Evolutionary conservation across 805 yeast genomes (phyloP), one percentile per base, ranked within the genome.

Genomic region (Ogataea zsoltii): DNA sequence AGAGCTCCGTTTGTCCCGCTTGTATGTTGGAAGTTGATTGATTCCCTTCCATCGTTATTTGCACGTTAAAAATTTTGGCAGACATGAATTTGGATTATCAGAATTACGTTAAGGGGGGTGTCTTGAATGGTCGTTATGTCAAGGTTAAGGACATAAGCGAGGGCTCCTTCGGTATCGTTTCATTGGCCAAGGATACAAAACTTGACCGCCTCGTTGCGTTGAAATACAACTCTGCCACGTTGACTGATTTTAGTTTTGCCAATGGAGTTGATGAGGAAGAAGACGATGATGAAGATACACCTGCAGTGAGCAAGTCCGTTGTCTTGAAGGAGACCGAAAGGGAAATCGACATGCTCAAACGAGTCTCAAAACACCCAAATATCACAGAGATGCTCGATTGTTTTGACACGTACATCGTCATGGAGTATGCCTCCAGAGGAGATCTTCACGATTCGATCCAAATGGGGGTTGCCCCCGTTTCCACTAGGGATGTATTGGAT

Each of bases 91-190:
- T 57, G 21, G 60, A 58, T 35, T 66, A 65, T 50, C 51, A 56
- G 26, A 42, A 51, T 21, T 67, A 65, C 43, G 53, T 58, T 15
- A 50, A 60, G 15, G 72, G 71, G n/a, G 65, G 58, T 15, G 71
- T 85, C 36, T 70, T 88, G 45, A 76, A 82, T 48, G 72, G 72
- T 44, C 72, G 86, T 45, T 92, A 89, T 68, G 69, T 71, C 46
- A 83, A 83, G 55, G 73, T 89, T 17, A 81, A 79, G 46, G 88
- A 83, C 60, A 79, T 92, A 48, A 88, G 91, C 60, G 91, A 88
- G 64, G 98, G 98, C 25, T 88, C 97, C 0, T 92, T 88, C 65
- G 98, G 98, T 41, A 77, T 86, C 38, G 98, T 92, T 7, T 82
- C 95, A 2, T 74, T 92, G 19, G 97, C 96, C 9, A 82, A 81